A percentile compares a stretch with the other conserved stretches of the same genome.
Evolutionary conservation across 1,284 basidiomycete genomes (phyloP).

Genomic region (Gomphus bonarii): DNA sequence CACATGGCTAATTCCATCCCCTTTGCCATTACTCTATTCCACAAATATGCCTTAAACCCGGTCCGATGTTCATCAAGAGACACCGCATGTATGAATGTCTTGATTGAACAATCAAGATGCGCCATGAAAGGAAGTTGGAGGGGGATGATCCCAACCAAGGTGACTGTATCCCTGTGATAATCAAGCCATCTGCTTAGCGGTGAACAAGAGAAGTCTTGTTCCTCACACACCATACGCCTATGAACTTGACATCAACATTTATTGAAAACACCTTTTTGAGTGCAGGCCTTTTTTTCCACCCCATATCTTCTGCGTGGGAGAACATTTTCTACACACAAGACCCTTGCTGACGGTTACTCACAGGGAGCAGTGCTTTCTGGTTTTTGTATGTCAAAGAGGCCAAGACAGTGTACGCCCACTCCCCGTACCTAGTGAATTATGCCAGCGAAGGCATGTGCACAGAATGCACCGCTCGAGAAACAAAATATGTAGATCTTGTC

Average conservation of each 20-base stretch:
- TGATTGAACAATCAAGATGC: slow-evolving; percentile 18
- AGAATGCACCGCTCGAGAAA: slow-evolving; percentile 46
- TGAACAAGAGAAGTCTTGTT: too few species aligned
- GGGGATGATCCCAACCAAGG: slow-evolving; percentile 16
- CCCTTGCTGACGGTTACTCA: slow-evolving; percentile 43
- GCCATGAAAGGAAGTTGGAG: slow-evolving; percentile 23
- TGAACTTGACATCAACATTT: too few species aligned
- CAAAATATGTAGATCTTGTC: slow-evolving; percentile 39
- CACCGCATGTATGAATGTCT: slow-evolving; percentile 21
- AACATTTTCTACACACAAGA: slow-evolving; percentile 66
- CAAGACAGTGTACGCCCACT: too few species aligned
- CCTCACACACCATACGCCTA: too few species aligned
- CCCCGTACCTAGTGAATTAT: slow-evolving; percentile 36
- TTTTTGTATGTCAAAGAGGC: not conserved
- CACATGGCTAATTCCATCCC: not conserved
- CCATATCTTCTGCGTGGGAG: slow-evolving; percentile 34
- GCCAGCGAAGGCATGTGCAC: slow-evolving; percentile 41
- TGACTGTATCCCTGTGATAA: too few species aligned
- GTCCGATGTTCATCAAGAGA: slow-evolving; percentile 31
- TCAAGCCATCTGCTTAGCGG: too few species aligned
- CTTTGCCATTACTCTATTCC: not conserved
- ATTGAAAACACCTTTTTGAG: slow-evolving; percentile 59
- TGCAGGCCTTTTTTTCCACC: slow-evolving; percentile 42
- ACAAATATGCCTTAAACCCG: slow-evolving; percentile 27
- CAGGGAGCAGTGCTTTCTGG: slow-evolving; percentile 32